These are phyloP conservation scores for Coemansia sp. DNA, from an alignment of 192 early-diverging fungal species.

Conservation along the genomic window DNA sequence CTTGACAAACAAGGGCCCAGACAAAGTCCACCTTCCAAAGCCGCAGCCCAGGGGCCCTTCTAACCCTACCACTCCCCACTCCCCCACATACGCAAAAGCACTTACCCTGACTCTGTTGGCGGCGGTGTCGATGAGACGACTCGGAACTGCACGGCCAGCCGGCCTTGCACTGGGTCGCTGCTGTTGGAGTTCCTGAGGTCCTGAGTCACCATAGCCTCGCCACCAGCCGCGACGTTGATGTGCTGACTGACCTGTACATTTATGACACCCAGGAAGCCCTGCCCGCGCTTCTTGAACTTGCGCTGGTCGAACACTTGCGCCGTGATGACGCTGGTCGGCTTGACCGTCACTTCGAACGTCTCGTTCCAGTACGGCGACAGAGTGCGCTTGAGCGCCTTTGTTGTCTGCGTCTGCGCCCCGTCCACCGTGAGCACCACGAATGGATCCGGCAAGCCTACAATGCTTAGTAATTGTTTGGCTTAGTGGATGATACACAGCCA, in stretches of 20 bases:
- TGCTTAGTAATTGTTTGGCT: conserved; percentile 6
- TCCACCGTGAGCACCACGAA: conserved; percentile 97
- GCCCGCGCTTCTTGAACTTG: conserved; percentile 92
- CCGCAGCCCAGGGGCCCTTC: not conserved
- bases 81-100: conserved; percentile 52
- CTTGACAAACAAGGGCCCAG: too few relatives aligned
- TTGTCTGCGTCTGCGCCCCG: conserved; percentile 94
- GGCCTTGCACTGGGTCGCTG: conserved; percentile 84
- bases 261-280: conserved; percentile 91
- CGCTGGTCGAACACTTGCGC: conserved; percentile 98
- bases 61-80: too few relatives aligned
- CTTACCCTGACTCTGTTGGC: conserved; percentile 61
- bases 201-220: conserved; percentile 71
- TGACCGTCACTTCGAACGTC: conserved; percentile 56
- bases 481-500: not conserved
- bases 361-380: conserved; percentile 99
- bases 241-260: conserved; percentile 84
- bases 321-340: conserved; percentile 72
- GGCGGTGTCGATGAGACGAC: conserved; percentile 5
- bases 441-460: conserved; percentile 83
- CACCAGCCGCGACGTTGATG: conserved; percentile 76
- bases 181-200: conserved; percentile 88
- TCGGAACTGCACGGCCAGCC: conserved; percentile 61
- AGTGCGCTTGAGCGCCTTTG: conserved; percentile 82
- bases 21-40: not conserved